Evolutionary conservation across 805 yeast genomes (phyloP), one percentile per base, ranked within the genome.

Genomic region (Debaryomyces maramus): DNA sequence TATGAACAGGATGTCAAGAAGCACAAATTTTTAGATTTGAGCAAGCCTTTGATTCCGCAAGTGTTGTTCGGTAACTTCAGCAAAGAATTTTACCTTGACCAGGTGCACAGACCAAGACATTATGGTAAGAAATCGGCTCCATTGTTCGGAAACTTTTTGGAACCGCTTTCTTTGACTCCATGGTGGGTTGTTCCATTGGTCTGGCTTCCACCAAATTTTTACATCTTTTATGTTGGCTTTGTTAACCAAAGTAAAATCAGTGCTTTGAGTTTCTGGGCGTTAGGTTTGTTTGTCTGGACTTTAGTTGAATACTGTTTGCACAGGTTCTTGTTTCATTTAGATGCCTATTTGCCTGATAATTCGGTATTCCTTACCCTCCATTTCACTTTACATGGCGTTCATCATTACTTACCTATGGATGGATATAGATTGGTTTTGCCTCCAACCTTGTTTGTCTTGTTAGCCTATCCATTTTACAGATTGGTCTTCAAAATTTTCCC

Each of bases 391-490:
- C 99, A 93, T 55, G 99, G 99, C 41, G 85, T 90, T 37, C 99
- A 93, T 63, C 99, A 93, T 65, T 93, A 87, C 63, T 75, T 93
- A 51, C 99, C 99, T 47, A 93, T 95, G 99, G 99, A 93, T 69
- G 79, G 78, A 44, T 72, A 80, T 61, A 81, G 99, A 60, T 77
- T 93, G 55, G 99, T 93, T 26, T 85, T 93, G 86, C 99, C 99
- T 3, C 99, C 99, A 36, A 74, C 97, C 0, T 69, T 93, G 57
- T 83, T 91, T 48, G 47, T 83, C 11, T 64, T 77, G 2, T 67
- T 93, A 47, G 81, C 88, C 35, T 77, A 73, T 28, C 99, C 99
- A 33, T 77, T 93, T 64, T 87, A 86, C 67, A 78, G 69, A 50
- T 62, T 87, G 39, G 93, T 93, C 13, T 93, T 89, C 56, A 59